Evolutionary conservation across 179 eudicot genomes (phyloP), one percentile per base, ranked within the genome.

Genomic region (Silene vulgaris): DNA sequence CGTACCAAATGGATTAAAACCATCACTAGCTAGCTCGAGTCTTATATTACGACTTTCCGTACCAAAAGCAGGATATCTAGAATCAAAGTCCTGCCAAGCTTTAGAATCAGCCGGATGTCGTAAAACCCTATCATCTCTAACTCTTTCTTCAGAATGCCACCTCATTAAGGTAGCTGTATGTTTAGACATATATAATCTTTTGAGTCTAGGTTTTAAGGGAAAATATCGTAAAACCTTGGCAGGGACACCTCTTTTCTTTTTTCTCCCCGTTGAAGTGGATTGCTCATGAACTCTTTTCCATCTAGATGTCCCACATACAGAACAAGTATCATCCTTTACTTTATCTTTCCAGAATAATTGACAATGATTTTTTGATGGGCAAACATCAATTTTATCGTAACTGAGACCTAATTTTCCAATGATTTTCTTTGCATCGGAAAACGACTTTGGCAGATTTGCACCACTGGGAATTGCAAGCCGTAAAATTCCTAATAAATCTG

Each of bases 1-100:
- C 32, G 11, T 69, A 5, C 72, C 57, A 43, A 19, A 69, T 0
- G 72, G 72, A 69, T 69, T 69, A 40, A 69, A 69, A 1, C 72
- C 72, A 43, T 69, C 72, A 43, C 57, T 69, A 19, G 72, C 57
- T 19, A 69, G 28, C 8, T 9, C 45, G 9, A 37, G 45, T 37
- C 45, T 37, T 37, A 37, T 37, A 37, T 37, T 37, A 37, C 45
- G 45, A 37, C 45, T 37, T 7, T 37, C 45, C 45, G 45, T 7
- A 37, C 45, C 45, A 37, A 37, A 37, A 37, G 45, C 45, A 37
- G 45, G 45, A 37, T 37, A 37, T 37, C 9, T 37, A 37, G 45
- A 37, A 37, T 37, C 45, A 37, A 37, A 37, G 45, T 37, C 45
- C 8, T 37, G 45, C 45, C 45, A 37, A 37, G 45, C 45, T 37